Conservation (phyloP, 2,329 filamentous ascomycete genomes). For the Xylariaceae sp. region DNA sequence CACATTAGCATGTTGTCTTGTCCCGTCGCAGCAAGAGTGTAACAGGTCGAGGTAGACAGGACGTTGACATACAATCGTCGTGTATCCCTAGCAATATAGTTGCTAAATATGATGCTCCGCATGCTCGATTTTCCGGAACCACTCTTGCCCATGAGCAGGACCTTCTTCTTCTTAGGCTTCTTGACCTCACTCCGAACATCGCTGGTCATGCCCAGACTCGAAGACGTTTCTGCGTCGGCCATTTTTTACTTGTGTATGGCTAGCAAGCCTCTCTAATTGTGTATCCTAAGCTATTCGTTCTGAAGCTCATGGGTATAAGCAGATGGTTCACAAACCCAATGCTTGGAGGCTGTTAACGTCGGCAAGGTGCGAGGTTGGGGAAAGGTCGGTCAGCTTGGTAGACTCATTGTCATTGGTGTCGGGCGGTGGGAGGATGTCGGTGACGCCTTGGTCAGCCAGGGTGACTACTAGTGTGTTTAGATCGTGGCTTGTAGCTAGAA, state of each 20-base stretch:
- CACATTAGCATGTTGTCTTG: too few species aligned
- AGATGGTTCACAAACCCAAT: background rate
- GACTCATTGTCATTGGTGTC: constrained; percentile 13
- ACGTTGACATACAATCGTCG: constrained; percentile 69
- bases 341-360: background rate
- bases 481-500: too few species aligned
- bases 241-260: constrained; percentile 26
- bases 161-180: constrained; percentile 85
- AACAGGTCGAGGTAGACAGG: background rate
- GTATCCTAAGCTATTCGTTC: background rate
- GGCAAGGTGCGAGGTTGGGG: background rate
- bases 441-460: too few species aligned
- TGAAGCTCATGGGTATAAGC: background rate
- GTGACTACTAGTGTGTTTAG: too few species aligned
- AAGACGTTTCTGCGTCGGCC: constrained; percentile 39
- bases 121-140: constrained; percentile 98
- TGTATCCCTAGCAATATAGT: constrained; percentile 97
- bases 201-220: constrained; percentile 38
- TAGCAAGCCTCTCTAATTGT: background rate
- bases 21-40: too few species aligned
- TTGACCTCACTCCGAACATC: constrained; percentile 60
- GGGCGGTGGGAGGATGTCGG: background rate
- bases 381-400: constrained; percentile 9
- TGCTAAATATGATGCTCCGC: constrained; percentile 98
- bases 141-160: constrained; percentile 91